Base-by-base conservation (phyloP, 2,329 filamentous ascomycete genomes). In the Coccinonectria pachysandricola region DNA sequence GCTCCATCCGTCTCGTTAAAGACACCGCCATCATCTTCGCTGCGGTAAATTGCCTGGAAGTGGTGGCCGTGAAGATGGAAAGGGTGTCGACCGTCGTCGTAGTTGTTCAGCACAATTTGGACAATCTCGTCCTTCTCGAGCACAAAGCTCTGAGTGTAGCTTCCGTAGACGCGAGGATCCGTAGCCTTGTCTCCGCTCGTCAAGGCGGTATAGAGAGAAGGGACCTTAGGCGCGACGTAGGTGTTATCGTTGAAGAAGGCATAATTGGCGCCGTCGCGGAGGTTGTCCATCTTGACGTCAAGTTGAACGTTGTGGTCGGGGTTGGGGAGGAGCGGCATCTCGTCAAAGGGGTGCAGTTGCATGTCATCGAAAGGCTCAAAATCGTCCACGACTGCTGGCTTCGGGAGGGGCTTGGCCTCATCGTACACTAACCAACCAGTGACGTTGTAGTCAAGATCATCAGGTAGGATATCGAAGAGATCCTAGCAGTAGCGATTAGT, bases 51-150 rank as follows among this genome's bases (percentile, higher is more conserved):
- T 6, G 77, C 60, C 54, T 83, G 80, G 59, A 86, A 85, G 35
- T 69, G 61, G 50, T 85, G 79, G 2, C 81, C 81, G 57, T 91
- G 86, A 2, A 92, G 53, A 46, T 83, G 80, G 62, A 86, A 86
- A 9, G 73, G 84, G 43, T 86, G 80, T 11, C 73, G 77, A 21
- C 82, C 60, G 32, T 65, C 50, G 44, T 88, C 82, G 25, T 75
- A 64, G 49, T 86, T 88, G 60, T 86, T 83, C 17, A 88, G 59
- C 16, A 84, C 56, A 26, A 88, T 67, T 46, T 87, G 75, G 17
- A 87, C 70, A 11, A 83, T 62, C 37, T 76, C 61, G 34, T 68
- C 69, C 37, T 78, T 69, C 20, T 74, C 62, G 7, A 92, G 68
- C 4, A 92, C 64, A 41, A 84, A 68, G 2, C 75, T 55, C 43